phyloP scores from a whole-genome alignment of 192 early-diverging fungal genomes.

The Entrophospora sp. region DNA sequence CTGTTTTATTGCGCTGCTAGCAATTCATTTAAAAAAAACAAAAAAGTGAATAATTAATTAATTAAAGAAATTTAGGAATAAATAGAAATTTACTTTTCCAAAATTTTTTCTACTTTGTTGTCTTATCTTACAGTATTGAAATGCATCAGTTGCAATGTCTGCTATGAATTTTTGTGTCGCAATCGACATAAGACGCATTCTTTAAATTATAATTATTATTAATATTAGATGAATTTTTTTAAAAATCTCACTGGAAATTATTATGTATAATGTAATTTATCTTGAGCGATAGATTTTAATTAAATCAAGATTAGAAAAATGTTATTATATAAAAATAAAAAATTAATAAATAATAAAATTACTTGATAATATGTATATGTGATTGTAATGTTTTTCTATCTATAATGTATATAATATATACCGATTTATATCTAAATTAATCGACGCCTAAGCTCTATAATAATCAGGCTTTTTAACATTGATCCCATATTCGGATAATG shows the following conservation, averaged over 20 bases:
- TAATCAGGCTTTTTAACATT: slow-evolving; percentile 95
- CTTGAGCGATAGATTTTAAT: too few relatives aligned
- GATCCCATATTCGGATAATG: slow-evolving; percentile 86
- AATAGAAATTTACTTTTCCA: slow-evolving; percentile 26
- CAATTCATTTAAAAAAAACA: not conserved
- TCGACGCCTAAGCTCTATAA: slow-evolving; percentile 38
- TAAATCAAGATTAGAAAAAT: too few relatives aligned
- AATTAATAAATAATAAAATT: too few relatives aligned
- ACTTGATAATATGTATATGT: too few relatives aligned
- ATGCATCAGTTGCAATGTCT: slow-evolving; percentile 79
- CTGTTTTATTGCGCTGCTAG: slow-evolving; percentile 70
- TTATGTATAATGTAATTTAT: too few relatives aligned
- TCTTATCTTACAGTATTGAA: slow-evolving; percentile 72
- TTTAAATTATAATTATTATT: slow-evolving; percentile 19
- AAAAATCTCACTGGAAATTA: too few relatives aligned
- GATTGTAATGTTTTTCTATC: too few relatives aligned
- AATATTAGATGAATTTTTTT: too few relatives aligned
- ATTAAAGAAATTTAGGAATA: too few relatives aligned
- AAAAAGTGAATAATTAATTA: not conserved
- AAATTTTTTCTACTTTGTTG: slow-evolving; percentile 49
- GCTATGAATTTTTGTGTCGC: slow-evolving; percentile 82
- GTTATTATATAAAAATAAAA: too few relatives aligned
- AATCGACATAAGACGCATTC: slow-evolving; percentile 67
- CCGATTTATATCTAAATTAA: too few relatives aligned
- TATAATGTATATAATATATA: too few relatives aligned